Evolutionary conservation across 2,329 filamentous ascomycete genomes (phyloP).

Genomic region (Penicillium sp.): DNA sequence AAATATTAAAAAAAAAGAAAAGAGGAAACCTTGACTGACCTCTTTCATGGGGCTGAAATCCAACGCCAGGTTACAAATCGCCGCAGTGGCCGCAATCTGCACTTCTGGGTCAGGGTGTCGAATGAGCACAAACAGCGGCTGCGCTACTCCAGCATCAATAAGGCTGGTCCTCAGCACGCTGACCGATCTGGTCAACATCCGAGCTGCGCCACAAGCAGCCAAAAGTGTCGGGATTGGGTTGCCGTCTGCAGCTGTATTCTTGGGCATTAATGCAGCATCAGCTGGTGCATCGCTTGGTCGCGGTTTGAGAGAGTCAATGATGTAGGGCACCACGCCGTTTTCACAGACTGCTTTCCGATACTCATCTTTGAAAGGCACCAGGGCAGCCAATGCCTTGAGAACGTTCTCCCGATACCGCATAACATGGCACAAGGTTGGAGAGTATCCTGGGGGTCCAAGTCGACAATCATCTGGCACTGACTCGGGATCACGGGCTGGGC

Average conservation of each 20-base stretch:
- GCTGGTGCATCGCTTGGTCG: constrained; percentile 38
- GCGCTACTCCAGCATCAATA: constrained; percentile 78
- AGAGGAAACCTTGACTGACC: constrained; percentile 54
- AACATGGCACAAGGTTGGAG: constrained; percentile 63
- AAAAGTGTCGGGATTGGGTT: constrained; percentile 78
- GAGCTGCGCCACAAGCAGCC: constrained; percentile 77
- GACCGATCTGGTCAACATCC: constrained; percentile 80
- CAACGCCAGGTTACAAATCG: constrained; percentile 78
- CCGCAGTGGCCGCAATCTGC: constrained; percentile 79
- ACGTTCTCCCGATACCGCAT: constrained; percentile 73
- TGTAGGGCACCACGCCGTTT: constrained; percentile 73
- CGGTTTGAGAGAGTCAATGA: constrained; percentile 76
- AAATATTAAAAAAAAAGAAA: not conserved
- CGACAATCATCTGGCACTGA: constrained; percentile 39
- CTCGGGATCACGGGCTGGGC: constrained; percentile 20
- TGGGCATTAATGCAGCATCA: constrained; percentile 26
- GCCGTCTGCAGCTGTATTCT: constrained; percentile 57
- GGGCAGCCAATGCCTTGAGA: constrained; percentile 75
- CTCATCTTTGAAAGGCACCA: constrained; percentile 77
- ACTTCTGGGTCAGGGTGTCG: constrained; percentile 73
- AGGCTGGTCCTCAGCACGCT: constrained; percentile 79
- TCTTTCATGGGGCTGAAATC: constrained; percentile 91
- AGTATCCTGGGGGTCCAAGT: constrained; percentile 61
- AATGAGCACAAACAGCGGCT: constrained; percentile 73
- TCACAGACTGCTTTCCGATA: constrained; percentile 81